Percentiles rank a stretch among this genome's conserved stretches.
These are phyloP conservation scores for Striga hermonthica DNA, from an alignment of 305 asterid genomes.

Conservation along the genomic window DNA sequence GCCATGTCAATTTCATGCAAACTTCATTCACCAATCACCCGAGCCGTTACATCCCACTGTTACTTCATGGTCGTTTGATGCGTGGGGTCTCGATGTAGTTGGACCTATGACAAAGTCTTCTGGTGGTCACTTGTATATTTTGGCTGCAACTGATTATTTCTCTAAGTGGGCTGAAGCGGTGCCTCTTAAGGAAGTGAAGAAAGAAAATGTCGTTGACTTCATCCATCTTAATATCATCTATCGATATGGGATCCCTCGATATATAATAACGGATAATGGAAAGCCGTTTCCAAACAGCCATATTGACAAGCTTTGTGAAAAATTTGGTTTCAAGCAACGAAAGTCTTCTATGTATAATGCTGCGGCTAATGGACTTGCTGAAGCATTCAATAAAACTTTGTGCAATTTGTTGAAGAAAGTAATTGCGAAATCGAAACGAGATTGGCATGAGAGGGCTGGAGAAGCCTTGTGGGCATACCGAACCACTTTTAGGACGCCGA, in stretches of 20 bases:
- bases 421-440: background rate
- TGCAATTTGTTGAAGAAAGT: background rate
- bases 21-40: background rate
- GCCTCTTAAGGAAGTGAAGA: background rate
- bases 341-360: background rate
- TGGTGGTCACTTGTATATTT: background rate
- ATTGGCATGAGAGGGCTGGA: background rate
- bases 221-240: background rate
- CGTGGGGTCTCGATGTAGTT: background rate
- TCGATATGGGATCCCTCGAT: background rate
- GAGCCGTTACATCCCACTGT: background rate
- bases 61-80: conserved; percentile 5
- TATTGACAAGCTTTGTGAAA: background rate
- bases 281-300: background rate
- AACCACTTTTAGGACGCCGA: no score
- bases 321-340: background rate
- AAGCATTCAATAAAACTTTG: background rate
- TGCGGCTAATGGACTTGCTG: background rate
- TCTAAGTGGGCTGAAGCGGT: background rate
- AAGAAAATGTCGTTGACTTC: background rate
- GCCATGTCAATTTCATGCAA: background rate
- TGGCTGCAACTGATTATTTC: background rate
- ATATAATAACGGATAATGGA: background rate
- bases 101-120: conserved; percentile 2
- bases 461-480: background rate